Evolutionary conservation across 2,329 filamentous ascomycete species (phyloP), one percentile per base, ranked within the genome.

Genomic region (Claviceps arundinis): DNA sequence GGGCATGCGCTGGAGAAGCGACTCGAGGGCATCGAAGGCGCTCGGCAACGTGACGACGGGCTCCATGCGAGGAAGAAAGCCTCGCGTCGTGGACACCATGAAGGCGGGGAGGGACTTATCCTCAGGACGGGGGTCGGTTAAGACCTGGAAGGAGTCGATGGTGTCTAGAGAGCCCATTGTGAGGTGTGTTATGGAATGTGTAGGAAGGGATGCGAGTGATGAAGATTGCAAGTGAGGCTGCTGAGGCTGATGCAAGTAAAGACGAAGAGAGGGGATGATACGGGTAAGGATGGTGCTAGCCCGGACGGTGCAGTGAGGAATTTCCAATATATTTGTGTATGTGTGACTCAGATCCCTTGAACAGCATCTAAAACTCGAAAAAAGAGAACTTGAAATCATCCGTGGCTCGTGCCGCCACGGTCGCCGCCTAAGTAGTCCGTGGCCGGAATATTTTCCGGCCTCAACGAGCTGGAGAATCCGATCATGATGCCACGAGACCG

Each of bases 71-170:
- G 86, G 85, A 37, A 91, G 74, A 66, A 89, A 91, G 50, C 86
- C 86, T 53, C 84, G 75, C 4, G 80, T 78, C 22, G 81, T 87
- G 45, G 85, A 88, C 41, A 89, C 85, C 80, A 88, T 87, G 72
- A 90, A 90, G 59, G 85, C 80, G 5, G 82, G 82, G 30, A 87
- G 71, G 44, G 80, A 76, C 52, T 64, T 76, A 65, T 87, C 81
- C 54, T 81, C 67, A 1, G 81, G 80, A 63, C 68, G 73, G 54
- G 80, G 76, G 68, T 85, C 82, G 52, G 74, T 69, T 44, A 87
- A 73, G 67, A 87, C 77, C 51, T 74, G 68, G 64, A 87, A 86
- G 53, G 65, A 62, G 40, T 58, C 53, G 26, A 55, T 55, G 53
- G 61, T 59, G 43, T 60, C 58, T 51, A 73, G 59, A 54, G 70